Evolutionary conservation across 2,329 filamentous ascomycete species (phyloP).

Genomic region (Hypoxylon sp.): DNA sequence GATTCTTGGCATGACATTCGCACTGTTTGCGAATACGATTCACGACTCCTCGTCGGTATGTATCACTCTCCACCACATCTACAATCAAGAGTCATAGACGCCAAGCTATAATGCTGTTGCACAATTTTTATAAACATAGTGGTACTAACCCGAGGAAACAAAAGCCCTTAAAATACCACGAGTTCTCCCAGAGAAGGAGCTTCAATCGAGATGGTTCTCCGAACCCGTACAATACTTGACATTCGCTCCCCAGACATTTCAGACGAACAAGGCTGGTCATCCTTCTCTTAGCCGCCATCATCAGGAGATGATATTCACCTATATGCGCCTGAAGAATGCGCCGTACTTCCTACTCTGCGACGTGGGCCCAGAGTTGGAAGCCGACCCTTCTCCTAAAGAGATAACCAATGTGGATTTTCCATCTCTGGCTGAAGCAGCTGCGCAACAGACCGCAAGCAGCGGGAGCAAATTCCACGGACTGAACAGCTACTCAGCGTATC

Average conservation of each 20-base stretch:
- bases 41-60: slow-evolving; percentile 87
- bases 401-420: slow-evolving; percentile 70
- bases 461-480: slow-evolving; percentile 59
- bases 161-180: slow-evolving; percentile 71
- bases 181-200: slow-evolving; percentile 70
- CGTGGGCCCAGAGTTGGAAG: slow-evolving; percentile 65
- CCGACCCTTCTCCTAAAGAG: slow-evolving; percentile 53
- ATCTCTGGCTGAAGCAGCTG: slow-evolving; percentile 75
- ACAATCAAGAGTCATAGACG: not conserved
- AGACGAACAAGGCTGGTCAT: slow-evolving; percentile 72
- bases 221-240: slow-evolving; percentile 76
- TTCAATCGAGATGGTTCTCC: slow-evolving; percentile 78
- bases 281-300: slow-evolving; percentile 74
- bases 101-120: not conserved
- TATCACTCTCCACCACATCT: slow-evolving; percentile 30
- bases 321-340: slow-evolving; percentile 74
- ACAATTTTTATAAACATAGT: not conserved
- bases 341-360: slow-evolving; percentile 77
- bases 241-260: slow-evolving; percentile 68
- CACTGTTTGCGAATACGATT: slow-evolving; percentile 86
- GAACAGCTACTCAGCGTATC: slow-evolving; percentile 78
- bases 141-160: slow-evolving; percentile 31
- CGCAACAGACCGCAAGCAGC: slow-evolving; percentile 59
- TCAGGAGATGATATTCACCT: slow-evolving; percentile 72
- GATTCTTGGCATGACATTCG: slow-evolving; percentile 94